Evolutionary conservation across 208 protist genomes (phyloP).

Genomic region (Porcisia deanei): DNA sequence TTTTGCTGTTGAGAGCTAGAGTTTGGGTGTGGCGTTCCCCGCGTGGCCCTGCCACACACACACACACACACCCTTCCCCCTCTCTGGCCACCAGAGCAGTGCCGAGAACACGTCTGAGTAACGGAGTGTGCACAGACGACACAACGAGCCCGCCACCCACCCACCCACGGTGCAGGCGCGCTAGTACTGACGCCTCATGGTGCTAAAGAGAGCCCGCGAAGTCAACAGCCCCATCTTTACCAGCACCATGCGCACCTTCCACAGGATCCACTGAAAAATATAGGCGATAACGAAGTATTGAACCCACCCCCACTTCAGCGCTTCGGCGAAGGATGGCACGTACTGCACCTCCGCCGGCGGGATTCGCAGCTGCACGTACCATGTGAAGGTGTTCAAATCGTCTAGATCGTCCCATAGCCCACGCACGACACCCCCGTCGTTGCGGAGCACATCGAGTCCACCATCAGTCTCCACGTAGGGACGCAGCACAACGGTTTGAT

Average conservation of each 20-base stretch:
- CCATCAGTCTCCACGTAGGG: constrained; percentile 38
- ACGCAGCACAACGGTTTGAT: constrained; percentile 56
- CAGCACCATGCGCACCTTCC: constrained; percentile 63
- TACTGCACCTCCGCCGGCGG: constrained; percentile 53
- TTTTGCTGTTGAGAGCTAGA: background rate
- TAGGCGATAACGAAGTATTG: constrained; percentile 85
- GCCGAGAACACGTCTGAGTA: background rate
- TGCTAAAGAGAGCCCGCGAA: constrained; percentile 56
- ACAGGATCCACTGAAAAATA: constrained; percentile 72
- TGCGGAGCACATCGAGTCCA: constrained; percentile 48
- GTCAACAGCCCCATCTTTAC: constrained; percentile 56
- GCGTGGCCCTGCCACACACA: background rate
- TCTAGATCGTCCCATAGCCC: constrained; percentile 64
- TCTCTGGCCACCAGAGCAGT: background rate
- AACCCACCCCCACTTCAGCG: constrained; percentile 84
- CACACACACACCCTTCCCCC: background rate
- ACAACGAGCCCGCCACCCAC: background rate
- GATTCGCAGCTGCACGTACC: constrained; percentile 63
- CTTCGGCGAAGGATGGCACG: constrained; percentile 62
- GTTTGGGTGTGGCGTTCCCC: background rate
- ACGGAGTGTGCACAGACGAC: too few species aligned
- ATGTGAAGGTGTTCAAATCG: constrained; percentile 69
- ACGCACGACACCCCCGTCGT: constrained; percentile 13
- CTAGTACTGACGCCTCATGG: constrained; percentile 22
- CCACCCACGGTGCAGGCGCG: background rate